Conservation (phyloP, 2,329 filamentous ascomycete genomes). For the Fusarium siculi region DNA sequence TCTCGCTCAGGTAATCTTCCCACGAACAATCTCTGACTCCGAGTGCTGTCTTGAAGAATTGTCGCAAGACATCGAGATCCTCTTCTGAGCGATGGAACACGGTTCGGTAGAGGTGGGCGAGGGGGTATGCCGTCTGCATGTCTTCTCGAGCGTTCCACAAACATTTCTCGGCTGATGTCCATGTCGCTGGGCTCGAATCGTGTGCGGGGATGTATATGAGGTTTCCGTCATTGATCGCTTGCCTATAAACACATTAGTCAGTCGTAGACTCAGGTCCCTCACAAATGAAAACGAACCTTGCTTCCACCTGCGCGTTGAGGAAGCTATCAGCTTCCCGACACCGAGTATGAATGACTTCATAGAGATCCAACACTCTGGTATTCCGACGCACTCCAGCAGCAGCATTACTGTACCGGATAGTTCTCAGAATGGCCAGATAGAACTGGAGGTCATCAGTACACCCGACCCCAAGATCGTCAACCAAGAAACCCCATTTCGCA, state of each 20-base stretch:
- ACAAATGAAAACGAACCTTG: constrained; percentile 2
- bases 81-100: constrained; percentile 3
- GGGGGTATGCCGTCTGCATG: constrained; percentile 28
- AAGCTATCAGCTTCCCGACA: constrained; percentile 27
- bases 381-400: constrained; percentile 4
- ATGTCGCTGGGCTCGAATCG: constrained; percentile 1
- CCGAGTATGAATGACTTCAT: constrained; percentile 27
- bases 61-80: constrained; percentile 21
- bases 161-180: constrained; percentile 14
- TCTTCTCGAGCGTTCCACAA: constrained; percentile 31
- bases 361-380: constrained; percentile 27
- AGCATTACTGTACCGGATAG: constrained; percentile 5
- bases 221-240: neutral
- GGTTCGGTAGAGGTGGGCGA: constrained; percentile 27
- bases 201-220: constrained; percentile 26
- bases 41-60: constrained; percentile 31
- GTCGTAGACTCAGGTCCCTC: accelerated
- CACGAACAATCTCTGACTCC: constrained; percentile 24
- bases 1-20: constrained; percentile 26
- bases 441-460: constrained; percentile 31
- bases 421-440: constrained; percentile 26
- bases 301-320: neutral
- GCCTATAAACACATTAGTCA: neutral
- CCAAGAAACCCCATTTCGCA: constrained; percentile 33
- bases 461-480: constrained; percentile 30